Conservation (phyloP, 2,329 filamentous ascomycete species). For the Lecanicillium sp. region DNA sequence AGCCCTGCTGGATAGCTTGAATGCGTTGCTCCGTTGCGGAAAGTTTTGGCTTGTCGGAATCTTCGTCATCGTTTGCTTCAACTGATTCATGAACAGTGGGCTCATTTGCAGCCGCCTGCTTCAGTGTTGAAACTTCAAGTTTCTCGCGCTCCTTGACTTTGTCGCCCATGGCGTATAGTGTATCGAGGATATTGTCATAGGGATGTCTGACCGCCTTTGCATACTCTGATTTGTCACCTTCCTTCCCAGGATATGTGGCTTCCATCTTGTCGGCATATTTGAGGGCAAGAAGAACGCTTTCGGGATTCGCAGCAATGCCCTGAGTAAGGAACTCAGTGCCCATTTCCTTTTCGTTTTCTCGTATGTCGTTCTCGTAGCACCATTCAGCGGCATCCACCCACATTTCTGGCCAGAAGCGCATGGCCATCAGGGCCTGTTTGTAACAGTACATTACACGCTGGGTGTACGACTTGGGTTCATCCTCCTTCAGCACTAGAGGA, state of each 20-base stretch:
- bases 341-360: constrained; percentile 48
- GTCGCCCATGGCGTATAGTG: constrained; percentile 79
- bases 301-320: constrained; percentile 83
- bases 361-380: constrained; percentile 71
- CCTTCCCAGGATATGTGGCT: constrained; percentile 65
- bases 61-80: constrained; percentile 43
- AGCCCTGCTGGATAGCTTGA: constrained; percentile 55
- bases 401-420: constrained; percentile 91
- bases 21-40: constrained; percentile 60
- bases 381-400: constrained; percentile 95
- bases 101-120: constrained; percentile 39
- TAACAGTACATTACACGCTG: constrained; percentile 82
- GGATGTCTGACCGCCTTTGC: constrained; percentile 73
- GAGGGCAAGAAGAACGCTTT: constrained; percentile 84
- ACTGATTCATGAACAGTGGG: constrained; percentile 29
- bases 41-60: constrained; percentile 34
- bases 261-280: constrained; percentile 87
- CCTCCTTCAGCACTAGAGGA: constrained; percentile 74
- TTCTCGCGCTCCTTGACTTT: constrained; percentile 60
- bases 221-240: constrained; percentile 70
- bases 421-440: constrained; percentile 85
- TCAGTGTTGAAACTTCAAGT: constrained; percentile 47
- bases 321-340: constrained; percentile 74
- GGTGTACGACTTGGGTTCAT: constrained; percentile 69
- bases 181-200: constrained; percentile 74